Evolutionary conservation across 2,329 filamentous ascomycete species (phyloP).

Genomic region (Paracamarosporium sp.): DNA sequence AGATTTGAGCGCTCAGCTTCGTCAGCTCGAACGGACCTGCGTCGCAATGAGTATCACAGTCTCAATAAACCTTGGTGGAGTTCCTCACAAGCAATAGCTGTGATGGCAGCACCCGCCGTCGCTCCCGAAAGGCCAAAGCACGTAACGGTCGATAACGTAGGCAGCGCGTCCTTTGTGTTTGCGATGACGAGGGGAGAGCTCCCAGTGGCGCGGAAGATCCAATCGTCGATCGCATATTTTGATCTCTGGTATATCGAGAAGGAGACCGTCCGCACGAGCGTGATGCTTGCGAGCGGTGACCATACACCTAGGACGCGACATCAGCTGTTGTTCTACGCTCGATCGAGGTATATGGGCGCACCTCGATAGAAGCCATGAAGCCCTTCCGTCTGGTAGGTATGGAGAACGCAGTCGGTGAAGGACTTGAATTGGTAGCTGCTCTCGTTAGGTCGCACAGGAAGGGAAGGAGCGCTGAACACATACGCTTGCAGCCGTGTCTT

Average conservation of each 20-base stretch:
- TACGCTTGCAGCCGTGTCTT: conserved; percentile 87
- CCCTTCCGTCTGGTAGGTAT: conserved; percentile 71
- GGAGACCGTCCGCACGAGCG: conserved; percentile 76
- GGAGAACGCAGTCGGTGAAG: conserved; percentile 74
- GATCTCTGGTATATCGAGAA: conserved; percentile 82
- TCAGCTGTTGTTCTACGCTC: conserved; percentile 11
- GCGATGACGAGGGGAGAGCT: conserved; percentile 77
- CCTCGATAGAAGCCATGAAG: conserved; percentile 59
- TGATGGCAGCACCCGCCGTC: conserved; percentile 80
- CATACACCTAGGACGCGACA: conserved; percentile 63
- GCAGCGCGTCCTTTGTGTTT: conserved; percentile 72
- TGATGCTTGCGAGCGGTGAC: conserved; percentile 81
- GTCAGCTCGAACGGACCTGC: conserved; percentile 83
- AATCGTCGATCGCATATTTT: conserved; percentile 75
- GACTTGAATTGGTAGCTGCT: conserved; percentile 72
- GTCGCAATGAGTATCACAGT: conserved; percentile 9
- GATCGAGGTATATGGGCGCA: conserved; percentile 46
- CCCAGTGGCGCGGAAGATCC: conserved; percentile 69
- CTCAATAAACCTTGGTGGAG: background rate
- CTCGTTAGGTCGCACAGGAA: conserved; percentile 20
- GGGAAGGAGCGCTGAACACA: conserved; percentile 16
- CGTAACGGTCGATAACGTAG: conserved; percentile 73
- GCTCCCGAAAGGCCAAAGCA: conserved; percentile 82
- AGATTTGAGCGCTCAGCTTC: conserved; percentile 87
- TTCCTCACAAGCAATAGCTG: conserved; percentile 72